Evolutionary conservation across 192 early-diverging fungal genomes (phyloP).

Genomic region (Pilaira anomala): DNA sequence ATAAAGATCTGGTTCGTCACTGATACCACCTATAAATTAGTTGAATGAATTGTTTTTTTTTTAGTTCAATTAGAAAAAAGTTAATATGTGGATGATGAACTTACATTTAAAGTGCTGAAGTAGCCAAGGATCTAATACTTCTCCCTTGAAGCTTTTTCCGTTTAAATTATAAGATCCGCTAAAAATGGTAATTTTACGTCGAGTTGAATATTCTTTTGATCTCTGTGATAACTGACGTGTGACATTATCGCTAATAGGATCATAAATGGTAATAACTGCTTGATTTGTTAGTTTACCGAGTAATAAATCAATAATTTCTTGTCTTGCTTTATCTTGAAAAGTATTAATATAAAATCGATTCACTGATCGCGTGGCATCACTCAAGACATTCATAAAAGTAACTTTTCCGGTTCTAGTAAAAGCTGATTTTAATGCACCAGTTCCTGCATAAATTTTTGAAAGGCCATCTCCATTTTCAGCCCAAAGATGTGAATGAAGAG

Average conservation of each 20-base stretch:
- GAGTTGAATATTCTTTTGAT: slow-evolving; percentile 60
- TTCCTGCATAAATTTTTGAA: slow-evolving; percentile 93
- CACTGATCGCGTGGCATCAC: slow-evolving; percentile 90
- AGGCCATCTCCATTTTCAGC: slow-evolving; percentile 88
- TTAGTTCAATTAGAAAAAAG: not conserved
- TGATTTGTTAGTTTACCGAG: slow-evolving; percentile 59
- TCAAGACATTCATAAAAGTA: slow-evolving; percentile 77
- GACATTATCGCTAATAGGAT: slow-evolving; percentile 51
- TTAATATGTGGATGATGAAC: not conserved
- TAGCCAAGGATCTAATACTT: slow-evolving; percentile 67
- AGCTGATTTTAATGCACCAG: slow-evolving; percentile 90
- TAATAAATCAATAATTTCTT: slow-evolving; percentile 88
- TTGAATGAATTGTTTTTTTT: not conserved
- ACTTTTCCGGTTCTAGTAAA: slow-evolving; percentile 88
- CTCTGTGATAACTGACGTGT: slow-evolving; percentile 34
- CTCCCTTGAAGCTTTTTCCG: slow-evolving; percentile 66
- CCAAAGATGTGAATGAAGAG: slow-evolving; percentile 66
- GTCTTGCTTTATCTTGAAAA: slow-evolving; percentile 91
- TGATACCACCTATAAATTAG: not conserved
- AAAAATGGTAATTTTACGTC: slow-evolving; percentile 61
- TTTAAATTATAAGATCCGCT: slow-evolving; percentile 93
- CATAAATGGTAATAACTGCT: slow-evolving; percentile 43
- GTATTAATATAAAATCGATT: slow-evolving; percentile 95
- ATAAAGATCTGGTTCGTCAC: slow-evolving; percentile 69
- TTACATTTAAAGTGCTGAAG: slow-evolving; percentile 41